Evolutionary conservation across 371 early-diverging fungal genomes (phyloP).

Genomic region (Lichtheimia hyalospora): DNA sequence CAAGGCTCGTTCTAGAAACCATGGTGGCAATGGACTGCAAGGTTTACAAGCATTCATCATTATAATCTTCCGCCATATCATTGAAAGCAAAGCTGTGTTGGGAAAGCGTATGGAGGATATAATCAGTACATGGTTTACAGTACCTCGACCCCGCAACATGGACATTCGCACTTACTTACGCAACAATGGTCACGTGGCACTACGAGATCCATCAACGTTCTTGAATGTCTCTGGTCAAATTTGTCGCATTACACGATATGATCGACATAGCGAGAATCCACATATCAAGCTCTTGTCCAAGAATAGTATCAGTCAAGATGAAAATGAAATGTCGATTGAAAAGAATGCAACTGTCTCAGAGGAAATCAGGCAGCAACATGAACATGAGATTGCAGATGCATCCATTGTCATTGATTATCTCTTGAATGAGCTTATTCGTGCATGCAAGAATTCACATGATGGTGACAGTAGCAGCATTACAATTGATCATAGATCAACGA

Average conservation of each 20-base stretch:
- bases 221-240: conserved; percentile 61
- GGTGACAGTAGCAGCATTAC: too few species aligned
- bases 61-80: conserved; percentile 85
- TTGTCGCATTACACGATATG: conserved; percentile 67
- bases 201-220: conserved; percentile 77
- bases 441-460: conserved; percentile 11
- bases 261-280: conserved; percentile 50
- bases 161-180: conserved; percentile 76
- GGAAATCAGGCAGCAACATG: not conserved
- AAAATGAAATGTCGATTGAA: conserved; percentile 5
- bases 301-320: not conserved
- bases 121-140: conserved; percentile 74
- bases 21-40: conserved; percentile 46
- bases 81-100: conserved; percentile 74
- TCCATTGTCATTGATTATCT: conserved; percentile 36
- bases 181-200: conserved; percentile 66
- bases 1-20: conserved; percentile 42
- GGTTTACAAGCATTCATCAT: conserved; percentile 75
- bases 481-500: conserved; percentile 11
- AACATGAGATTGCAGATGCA: conserved; percentile 14
- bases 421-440: conserved; percentile 32
- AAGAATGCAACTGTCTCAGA: not conserved
- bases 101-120: conserved; percentile 72
- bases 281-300: conserved; percentile 52
- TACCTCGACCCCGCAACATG: conserved; percentile 67